Evolutionary conservation across 208 protist species (phyloP).

Genomic region (Blechomonas ayalai): DNA sequence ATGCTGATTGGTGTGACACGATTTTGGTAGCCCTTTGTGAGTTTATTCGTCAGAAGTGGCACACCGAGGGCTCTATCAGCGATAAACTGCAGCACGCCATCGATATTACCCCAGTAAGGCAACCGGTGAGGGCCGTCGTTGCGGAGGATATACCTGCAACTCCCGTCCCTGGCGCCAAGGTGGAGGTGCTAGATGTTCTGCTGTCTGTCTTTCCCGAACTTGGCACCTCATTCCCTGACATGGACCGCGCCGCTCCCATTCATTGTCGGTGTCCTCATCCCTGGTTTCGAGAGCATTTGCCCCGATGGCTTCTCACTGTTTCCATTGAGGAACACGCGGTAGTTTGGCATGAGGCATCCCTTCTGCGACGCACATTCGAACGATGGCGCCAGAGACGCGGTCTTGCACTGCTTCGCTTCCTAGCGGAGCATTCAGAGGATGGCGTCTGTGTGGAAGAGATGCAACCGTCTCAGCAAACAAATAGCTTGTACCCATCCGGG

Average conservation of each 20-base stretch:
- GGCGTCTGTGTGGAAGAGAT: too few relatives aligned
- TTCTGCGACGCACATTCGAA: conserved; percentile 12
- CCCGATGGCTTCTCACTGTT: conserved; percentile 23
- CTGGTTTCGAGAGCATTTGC: conserved; percentile 51
- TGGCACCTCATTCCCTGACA: neutral
- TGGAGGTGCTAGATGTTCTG: conserved; percentile 5
- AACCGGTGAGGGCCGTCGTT: neutral
- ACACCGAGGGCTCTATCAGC: neutral
- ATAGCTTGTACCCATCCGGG: too few relatives aligned
- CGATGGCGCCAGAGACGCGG: conserved; percentile 53
- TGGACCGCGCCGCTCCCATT: too few relatives aligned
- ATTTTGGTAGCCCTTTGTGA: conserved; percentile 8
- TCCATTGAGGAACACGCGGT: conserved; percentile 31
- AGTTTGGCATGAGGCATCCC: conserved; percentile 13
- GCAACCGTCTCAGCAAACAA: too few relatives aligned
- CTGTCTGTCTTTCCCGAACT: conserved; percentile 14
- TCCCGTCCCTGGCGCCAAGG: neutral
- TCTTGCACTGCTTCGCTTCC: conserved; percentile 19
- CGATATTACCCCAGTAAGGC: neutral
- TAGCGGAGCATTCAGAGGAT: too few relatives aligned
- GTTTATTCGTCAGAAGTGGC: conserved; percentile 10
- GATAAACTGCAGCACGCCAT: conserved; percentile 7
- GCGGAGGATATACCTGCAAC: neutral
- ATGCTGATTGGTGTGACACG: neutral
- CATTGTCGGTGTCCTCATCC: conserved; percentile 37